Conservation (phyloP, 306 rosid genomes). For the Ziziphus jujuba region DNA sequence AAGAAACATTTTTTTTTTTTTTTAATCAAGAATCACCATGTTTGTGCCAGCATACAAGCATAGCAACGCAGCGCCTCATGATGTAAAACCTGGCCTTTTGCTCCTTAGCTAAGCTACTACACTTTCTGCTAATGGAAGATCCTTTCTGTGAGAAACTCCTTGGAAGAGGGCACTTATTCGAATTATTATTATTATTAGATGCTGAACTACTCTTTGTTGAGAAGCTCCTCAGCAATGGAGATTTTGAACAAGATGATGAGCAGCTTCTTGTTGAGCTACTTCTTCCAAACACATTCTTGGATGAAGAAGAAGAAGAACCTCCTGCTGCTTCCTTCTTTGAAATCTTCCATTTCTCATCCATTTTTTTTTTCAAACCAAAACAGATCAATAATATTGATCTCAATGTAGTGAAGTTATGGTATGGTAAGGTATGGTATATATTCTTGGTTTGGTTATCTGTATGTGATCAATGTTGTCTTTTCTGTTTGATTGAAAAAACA, state of each 20-base stretch:
- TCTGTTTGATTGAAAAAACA: constrained; percentile 1
- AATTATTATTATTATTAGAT: not conserved
- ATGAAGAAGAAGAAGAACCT: constrained; percentile 20
- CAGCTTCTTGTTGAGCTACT: constrained; percentile 62
- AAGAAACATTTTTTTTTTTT: too few relatives aligned
- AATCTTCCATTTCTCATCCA: constrained; percentile 88
- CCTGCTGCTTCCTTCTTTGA: constrained; percentile 68
- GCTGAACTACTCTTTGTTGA: constrained; percentile 57
- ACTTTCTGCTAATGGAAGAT: constrained; percentile 66
- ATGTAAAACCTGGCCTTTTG: constrained; percentile 94
- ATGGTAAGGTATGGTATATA: too few relatives aligned
- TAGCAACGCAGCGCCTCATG: constrained; percentile 90
- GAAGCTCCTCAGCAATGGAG: constrained; percentile 63
- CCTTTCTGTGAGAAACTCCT: constrained; percentile 71
- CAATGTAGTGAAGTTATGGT: too few relatives aligned
- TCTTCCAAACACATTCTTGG: constrained; percentile 58
- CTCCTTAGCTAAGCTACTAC: constrained; percentile 78
- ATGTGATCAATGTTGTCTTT: not conserved
- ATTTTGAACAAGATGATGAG: constrained; percentile 45
- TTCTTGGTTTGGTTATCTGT: not conserved
- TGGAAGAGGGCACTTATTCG: constrained; percentile 46
- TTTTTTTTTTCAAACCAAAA: not conserved
- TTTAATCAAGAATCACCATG: constrained; percentile 74
- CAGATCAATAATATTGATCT: too few relatives aligned
- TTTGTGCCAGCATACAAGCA: constrained; percentile 98